Evolutionary conservation across 1,139 yeast genomes (phyloP).

Genomic region (Sugiyamaella novakii): DNA sequence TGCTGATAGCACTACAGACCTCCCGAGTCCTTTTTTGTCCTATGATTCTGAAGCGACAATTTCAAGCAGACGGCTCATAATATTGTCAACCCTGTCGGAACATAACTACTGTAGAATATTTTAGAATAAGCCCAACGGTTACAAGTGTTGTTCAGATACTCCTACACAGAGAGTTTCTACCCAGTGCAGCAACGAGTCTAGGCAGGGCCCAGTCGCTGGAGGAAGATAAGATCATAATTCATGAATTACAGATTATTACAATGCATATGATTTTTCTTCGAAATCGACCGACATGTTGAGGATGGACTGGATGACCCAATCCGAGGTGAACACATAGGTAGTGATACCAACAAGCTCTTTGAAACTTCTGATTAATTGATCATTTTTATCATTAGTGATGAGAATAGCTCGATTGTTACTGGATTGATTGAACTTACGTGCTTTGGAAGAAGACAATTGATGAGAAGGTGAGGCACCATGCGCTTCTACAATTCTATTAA

Average conservation of each 20-base stretch:
- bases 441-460: conserved; percentile 19
- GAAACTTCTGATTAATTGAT: conserved; percentile 18
- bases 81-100: too few relatives aligned
- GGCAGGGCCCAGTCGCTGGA: neutral
- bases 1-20: too few relatives aligned
- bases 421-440: conserved; percentile 20
- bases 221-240: neutral
- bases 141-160: too few relatives aligned
- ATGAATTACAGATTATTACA: neutral
- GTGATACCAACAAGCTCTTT: conserved; percentile 8
- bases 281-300: conserved; percentile 25
- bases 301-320: conserved; percentile 29
- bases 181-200: neutral
- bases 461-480: conserved; percentile 57
- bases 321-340: conserved; percentile 24
- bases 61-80: too few relatives aligned
- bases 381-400: conserved; percentile 22
- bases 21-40: too few relatives aligned
- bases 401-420: conserved; percentile 19
- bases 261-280: conserved; percentile 4
- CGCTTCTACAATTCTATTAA: conserved; percentile 60
- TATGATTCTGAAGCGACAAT: too few relatives aligned
- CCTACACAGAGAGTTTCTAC: too few relatives aligned
- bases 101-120: too few relatives aligned
- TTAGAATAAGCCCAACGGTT: too few relatives aligned